A percentile compares a stretch with the other conserved stretches of the same genome.
phyloP scores from a whole-genome alignment of 768 basidiomycete genomes.

The Rhizopogon salebrosus region DNA sequence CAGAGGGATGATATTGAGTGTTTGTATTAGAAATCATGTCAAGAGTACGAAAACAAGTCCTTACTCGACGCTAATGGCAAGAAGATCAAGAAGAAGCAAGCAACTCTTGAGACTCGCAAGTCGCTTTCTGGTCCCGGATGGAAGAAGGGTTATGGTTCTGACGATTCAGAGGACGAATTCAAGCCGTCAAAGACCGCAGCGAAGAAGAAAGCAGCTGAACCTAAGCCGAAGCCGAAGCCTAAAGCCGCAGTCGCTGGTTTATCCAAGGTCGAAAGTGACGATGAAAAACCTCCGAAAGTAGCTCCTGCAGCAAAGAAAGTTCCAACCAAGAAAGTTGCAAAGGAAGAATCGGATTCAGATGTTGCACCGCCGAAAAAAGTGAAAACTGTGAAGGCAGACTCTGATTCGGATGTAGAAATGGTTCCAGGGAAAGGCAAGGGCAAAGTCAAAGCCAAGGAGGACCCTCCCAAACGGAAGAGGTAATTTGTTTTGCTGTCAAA shows the following conservation, averaged over 20 bases:
- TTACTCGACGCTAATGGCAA: slow-evolving; percentile 44
- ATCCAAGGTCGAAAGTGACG: slow-evolving; percentile 42
- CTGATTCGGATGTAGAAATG: slow-evolving; percentile 36
- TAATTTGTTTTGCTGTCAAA: slow-evolving; percentile 16
- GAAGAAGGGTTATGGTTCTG: slow-evolving; percentile 31
- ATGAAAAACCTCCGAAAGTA: slow-evolving; percentile 19
- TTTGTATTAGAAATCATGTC: slow-evolving; percentile 31
- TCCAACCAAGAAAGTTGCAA: slow-evolving; percentile 27
- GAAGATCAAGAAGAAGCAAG: slow-evolving; percentile 53
- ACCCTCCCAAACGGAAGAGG: slow-evolving; percentile 65
- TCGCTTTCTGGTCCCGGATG: slow-evolving; percentile 38
- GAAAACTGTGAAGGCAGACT: slow-evolving; percentile 24
- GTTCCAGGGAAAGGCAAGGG: slow-evolving; percentile 35
- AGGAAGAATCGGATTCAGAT: slow-evolving; percentile 37
- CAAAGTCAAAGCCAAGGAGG: slow-evolving; percentile 34
- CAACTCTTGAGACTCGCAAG: slow-evolving; percentile 48
- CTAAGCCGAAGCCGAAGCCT: slow-evolving; percentile 18
- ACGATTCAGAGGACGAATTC: slow-evolving; percentile 51
- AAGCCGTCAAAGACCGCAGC: slow-evolving; percentile 44
- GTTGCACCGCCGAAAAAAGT: slow-evolving; percentile 16
- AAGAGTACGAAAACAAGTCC: slow-evolving; percentile 39
- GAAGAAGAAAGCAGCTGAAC: slow-evolving; percentile 26
- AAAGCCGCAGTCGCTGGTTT: slow-evolving; percentile 29
- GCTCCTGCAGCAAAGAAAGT: slow-evolving; percentile 24
- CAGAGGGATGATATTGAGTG: background rate